Percentiles rank a stretch among this genome's conserved stretches.
Evolutionary conservation across 331 rosid genomes (phyloP).

Genomic region (Prunus yedoensis): DNA sequence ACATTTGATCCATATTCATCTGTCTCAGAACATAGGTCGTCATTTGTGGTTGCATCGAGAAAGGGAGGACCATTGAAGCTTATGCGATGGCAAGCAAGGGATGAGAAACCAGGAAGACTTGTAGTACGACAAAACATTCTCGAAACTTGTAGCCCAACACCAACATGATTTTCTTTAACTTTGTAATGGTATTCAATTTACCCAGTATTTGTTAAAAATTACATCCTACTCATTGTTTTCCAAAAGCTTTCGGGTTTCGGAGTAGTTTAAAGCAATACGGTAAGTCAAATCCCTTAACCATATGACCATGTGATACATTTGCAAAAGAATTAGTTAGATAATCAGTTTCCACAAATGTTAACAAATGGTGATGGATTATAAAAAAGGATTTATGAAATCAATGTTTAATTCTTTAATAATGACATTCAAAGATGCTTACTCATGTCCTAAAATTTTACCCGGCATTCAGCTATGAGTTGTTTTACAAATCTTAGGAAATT

Average conservation of each 20-base stretch:
- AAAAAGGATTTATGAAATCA: neutral
- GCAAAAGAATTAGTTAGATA: conserved; percentile 22
- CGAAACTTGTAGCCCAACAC: no score
- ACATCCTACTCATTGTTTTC: conserved; percentile 69
- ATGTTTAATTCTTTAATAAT: neutral
- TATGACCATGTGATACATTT: conserved; percentile 61
- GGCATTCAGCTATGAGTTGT: conserved; percentile 37
- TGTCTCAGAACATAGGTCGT: conserved; percentile 31
- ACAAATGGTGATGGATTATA: neutral
- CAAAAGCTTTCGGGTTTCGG: conserved; percentile 66
- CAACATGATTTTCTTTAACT: no score
- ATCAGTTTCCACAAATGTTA: neutral
- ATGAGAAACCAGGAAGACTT: neutral
- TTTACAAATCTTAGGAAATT: no score
- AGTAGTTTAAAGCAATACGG: conserved; percentile 76
- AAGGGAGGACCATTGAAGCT: no score
- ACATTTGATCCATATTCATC: conserved; percentile 52
- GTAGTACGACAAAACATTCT: neutral
- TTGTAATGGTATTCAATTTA: conserved; percentile 17
- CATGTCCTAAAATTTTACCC: conserved; percentile 73
- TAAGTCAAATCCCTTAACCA: conserved; percentile 97
- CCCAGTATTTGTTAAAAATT: conserved; percentile 86
- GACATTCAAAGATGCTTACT: conserved; percentile 53
- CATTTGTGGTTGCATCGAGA: no score
- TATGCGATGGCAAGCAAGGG: no score